Conservation (phyloP, 495 filamentous ascomycete species). For the Neurospora sp. region DNA sequence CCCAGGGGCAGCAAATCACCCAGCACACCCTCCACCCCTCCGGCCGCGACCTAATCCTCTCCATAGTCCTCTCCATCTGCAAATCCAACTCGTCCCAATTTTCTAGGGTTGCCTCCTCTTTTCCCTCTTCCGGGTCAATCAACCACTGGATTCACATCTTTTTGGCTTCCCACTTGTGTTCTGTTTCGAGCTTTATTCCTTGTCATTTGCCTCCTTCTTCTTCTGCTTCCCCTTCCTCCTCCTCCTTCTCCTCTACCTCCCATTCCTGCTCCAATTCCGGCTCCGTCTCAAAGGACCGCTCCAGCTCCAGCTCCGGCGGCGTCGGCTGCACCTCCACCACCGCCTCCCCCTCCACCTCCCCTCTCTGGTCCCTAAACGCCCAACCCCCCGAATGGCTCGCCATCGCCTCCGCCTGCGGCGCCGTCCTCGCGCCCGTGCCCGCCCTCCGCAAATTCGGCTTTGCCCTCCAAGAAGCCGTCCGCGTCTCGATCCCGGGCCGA, state of each 20-base stretch:
- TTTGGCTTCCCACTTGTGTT: conserved; percentile 39
- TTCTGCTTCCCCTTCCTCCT: no score
- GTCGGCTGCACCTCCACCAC: no score
- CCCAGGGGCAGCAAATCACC: background rate
- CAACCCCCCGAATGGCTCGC: conserved; percentile 48
- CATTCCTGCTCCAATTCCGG: background rate
- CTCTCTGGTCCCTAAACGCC: conserved; percentile 33
- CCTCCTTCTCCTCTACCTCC: background rate
- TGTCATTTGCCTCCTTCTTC: conserved; percentile 26
- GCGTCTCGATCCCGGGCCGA: conserved; percentile 18
- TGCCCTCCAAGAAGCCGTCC: conserved; percentile 50
- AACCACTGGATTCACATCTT: conserved; percentile 53
- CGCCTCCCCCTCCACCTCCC: no score
- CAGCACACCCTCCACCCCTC: conserved; percentile 33
- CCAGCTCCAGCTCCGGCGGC: background rate
- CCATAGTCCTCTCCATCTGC: conserved; percentile 45
- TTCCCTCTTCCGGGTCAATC: conserved; percentile 49
- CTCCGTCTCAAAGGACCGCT: background rate
- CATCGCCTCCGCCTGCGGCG: conserved; percentile 44
- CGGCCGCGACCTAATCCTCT: conserved; percentile 47
- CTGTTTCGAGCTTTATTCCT: conserved; percentile 48
- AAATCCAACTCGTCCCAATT: conserved; percentile 29
- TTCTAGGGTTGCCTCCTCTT: conserved; percentile 44
- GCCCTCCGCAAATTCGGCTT: conserved; percentile 53
- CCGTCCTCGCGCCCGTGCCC: conserved; percentile 42